A percentile compares a stretch with the other conserved stretches of the same genome.
phyloP scores from a whole-genome alignment of 768 basidiomycete species.

The Leucocoprinus leucothites region DNA sequence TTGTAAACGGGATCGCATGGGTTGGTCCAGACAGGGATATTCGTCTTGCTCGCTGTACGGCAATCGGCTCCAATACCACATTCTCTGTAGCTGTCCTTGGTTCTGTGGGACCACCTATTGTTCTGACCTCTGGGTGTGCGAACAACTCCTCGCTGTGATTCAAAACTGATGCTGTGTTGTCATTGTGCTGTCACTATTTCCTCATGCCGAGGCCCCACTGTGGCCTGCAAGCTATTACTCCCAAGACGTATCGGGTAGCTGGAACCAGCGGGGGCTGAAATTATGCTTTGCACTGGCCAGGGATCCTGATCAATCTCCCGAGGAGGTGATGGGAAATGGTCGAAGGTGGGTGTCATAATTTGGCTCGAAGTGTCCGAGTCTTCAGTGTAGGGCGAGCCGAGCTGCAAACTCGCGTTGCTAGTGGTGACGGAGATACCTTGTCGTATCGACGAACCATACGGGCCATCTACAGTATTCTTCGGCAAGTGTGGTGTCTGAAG shows the following conservation, averaged over 20 bases:
- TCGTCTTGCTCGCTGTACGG: conserved; percentile 1
- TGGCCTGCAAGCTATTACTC: no score
- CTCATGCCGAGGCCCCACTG: no score
- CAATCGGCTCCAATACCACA: neutral
- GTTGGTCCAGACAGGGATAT: conserved; percentile 1
- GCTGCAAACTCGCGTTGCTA: neutral
- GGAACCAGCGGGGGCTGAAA: no score
- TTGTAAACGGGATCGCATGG: neutral
- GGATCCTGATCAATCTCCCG: no score
- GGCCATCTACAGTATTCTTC: neutral
- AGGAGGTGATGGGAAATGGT: neutral
- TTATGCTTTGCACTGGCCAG: no score
- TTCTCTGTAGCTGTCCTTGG: no score
- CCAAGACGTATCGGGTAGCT: no score
- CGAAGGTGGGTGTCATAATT: neutral
- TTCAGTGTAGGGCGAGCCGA: neutral
- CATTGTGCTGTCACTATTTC: no score
- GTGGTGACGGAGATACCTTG: neutral
- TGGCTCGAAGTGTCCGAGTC: neutral
- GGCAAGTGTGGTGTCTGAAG: neutral
- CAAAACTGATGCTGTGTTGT: no score
- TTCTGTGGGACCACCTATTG: no score
- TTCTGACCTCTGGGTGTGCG: no score
- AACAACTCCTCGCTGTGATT: no score
- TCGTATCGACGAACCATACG: neutral